phyloP scores from a whole-genome alignment of 1,284 basidiomycete genomes.

The Leccinum pachyderme region DNA sequence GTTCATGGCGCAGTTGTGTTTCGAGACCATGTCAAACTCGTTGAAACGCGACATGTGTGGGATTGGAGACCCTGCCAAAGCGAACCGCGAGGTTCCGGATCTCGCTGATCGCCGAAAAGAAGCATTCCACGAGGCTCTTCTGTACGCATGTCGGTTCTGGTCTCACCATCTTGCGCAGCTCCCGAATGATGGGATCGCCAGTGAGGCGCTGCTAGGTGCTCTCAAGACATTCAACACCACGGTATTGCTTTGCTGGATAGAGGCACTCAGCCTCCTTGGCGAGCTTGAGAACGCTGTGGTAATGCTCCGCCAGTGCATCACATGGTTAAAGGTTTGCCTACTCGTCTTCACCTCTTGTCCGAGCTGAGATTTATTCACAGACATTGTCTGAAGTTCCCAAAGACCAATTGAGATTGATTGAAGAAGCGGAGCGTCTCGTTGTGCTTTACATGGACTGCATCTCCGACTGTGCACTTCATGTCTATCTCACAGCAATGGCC shows the following conservation, averaged over 20 bases:
- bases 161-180: constrained; percentile 21
- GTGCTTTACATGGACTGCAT: constrained; percentile 23
- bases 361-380: constrained; percentile 4
- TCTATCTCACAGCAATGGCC: constrained; percentile 15
- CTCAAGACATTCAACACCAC: constrained; percentile 15
- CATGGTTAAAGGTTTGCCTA: constrained; percentile 23
- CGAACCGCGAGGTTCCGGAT: constrained; percentile 22
- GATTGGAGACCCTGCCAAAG: constrained; percentile 19
- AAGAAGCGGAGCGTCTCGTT: constrained; percentile 21
- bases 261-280: constrained; percentile 21
- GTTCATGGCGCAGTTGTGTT: constrained; percentile 20
- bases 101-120: constrained; percentile 13
- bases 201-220: constrained; percentile 5
- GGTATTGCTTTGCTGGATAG: constrained; percentile 23
- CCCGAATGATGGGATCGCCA: constrained; percentile 3
- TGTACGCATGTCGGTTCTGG: constrained; percentile 27
- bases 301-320: constrained; percentile 18
- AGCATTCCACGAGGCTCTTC: constrained; percentile 18
- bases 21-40: constrained; percentile 18
- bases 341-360: too few species aligned
- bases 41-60: constrained; percentile 26
- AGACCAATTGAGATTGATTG: constrained; percentile 8
- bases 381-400: constrained; percentile 6
- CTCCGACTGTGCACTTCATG: constrained; percentile 23
- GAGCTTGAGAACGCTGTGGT: constrained; percentile 19